Conservation (phyloP, 2,329 filamentous ascomycete genomes). For the Cladosporium oxysporum region DNA sequence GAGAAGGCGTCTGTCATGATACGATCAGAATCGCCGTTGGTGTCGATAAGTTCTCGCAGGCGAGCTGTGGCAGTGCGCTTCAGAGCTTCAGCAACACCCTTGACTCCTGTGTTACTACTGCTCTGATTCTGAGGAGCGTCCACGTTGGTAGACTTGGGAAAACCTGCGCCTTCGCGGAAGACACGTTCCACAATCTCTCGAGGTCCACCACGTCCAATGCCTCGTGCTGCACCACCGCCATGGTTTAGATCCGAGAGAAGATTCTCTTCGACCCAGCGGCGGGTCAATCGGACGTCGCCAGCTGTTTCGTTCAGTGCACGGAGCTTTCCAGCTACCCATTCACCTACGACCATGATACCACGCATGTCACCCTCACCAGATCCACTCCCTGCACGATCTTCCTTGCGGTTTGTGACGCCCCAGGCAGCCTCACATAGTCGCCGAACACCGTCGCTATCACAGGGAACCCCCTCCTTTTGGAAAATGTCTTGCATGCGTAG, state of each 20-base stretch:
- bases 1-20: conserved; percentile 83
- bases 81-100: conserved; percentile 71
- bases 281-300: conserved; percentile 59
- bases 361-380: conserved; percentile 74
- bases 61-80: conserved; percentile 73
- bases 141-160: conserved; percentile 58
- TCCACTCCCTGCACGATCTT: conserved; percentile 55
- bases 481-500: conserved; percentile 80
- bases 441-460: conserved; percentile 85
- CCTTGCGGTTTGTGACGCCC: conserved; percentile 73
- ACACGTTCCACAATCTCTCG: conserved; percentile 77
- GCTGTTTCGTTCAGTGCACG: conserved; percentile 45
- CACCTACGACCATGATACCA: conserved; percentile 80
- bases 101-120: conserved; percentile 31
- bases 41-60: conserved; percentile 74
- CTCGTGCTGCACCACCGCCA: conserved; percentile 70
- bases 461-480: conserved; percentile 82
- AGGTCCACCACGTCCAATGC: conserved; percentile 68
- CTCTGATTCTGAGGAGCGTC: conserved; percentile 25
- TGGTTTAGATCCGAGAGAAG: conserved; percentile 68
- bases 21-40: conserved; percentile 74
- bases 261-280: conserved; percentile 75
- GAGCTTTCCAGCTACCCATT: conserved; percentile 79
- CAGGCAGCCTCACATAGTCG: conserved; percentile 81
- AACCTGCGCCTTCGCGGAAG: conserved; percentile 77